Conservation (phyloP, 495 filamentous ascomycete genomes). For the Lindgomyces ingoldianus region DNA sequence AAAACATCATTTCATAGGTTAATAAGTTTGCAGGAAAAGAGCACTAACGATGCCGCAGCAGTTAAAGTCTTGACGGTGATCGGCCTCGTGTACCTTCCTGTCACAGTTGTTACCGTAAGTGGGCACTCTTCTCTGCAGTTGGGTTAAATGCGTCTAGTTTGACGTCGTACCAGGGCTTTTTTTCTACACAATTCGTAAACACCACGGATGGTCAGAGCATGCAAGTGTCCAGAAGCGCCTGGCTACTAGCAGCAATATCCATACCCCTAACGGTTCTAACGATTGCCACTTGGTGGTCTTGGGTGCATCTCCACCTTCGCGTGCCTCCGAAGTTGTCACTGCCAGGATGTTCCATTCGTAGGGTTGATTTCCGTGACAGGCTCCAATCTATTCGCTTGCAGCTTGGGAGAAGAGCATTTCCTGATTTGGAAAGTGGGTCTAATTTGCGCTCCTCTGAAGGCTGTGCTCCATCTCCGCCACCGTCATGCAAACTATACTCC, state of each 20-base stretch:
- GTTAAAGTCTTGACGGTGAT: slow-evolving; percentile 47
- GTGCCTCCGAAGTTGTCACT: slow-evolving; percentile 2
- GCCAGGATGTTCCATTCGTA: neutral
- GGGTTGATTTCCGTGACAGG: neutral
- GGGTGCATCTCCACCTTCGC: slow-evolving; percentile 23
- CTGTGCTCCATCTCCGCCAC: neutral
- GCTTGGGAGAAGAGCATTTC: neutral
- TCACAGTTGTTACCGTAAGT: slow-evolving; percentile 45
- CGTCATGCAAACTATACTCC: neutral
- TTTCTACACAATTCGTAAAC: slow-evolving; percentile 45
- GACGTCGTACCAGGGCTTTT: slow-evolving; percentile 41
- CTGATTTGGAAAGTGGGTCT: neutral
- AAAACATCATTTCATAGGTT: slow-evolving; percentile 27
- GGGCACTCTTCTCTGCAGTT: neutral
- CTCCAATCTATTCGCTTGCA: slow-evolving; percentile 8
- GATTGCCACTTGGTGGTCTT: slow-evolving; percentile 40
- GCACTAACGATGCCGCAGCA: slow-evolving; percentile 43
- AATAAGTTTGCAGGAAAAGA: slow-evolving; percentile 39
- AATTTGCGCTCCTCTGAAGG: neutral
- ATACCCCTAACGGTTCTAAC: slow-evolving; percentile 44
- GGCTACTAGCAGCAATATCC: slow-evolving; percentile 41
- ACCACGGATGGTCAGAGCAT: slow-evolving; percentile 21
- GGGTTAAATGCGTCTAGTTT: neutral
- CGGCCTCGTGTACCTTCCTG: slow-evolving; percentile 44
- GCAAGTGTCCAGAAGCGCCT: slow-evolving; percentile 31